Evolutionary conservation across 371 early-diverging fungal species (phyloP), one percentile per base, ranked within the genome.

Genomic region (Apophysomyces ossiformis): DNA sequence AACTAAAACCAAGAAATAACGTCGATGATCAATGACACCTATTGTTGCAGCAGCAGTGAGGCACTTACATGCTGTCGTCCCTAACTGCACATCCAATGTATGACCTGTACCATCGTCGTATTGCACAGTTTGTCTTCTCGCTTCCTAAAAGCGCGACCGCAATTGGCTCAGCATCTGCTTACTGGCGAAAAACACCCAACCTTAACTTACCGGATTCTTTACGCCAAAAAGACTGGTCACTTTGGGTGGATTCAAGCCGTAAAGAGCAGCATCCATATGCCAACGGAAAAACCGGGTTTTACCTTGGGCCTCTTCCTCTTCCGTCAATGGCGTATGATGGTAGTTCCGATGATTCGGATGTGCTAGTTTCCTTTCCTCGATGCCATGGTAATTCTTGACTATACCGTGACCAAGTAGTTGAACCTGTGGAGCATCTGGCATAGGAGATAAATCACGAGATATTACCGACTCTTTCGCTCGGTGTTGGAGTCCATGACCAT

Each of bases 181-280:
- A 3, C 32, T 26, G 1, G 32, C 13, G 8, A 54, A 36, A 37
- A 44, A 64, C 11, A 16, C 13, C 37, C 11, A 63, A 12, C 9
- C 11, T 21, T 15, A 13, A 68, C 77, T 69, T 81, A 81, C 82
- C 18, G 83, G 83, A 45, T 79, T 82, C 63, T 82, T 75, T 1
- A 77, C 61, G 15, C 79, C 76, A 69, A 82, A 82, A 32, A 82
- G 65, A 13, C 75, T 78, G 15, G 83, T 82, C 2, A 82, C 73
- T 59, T 78, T 79, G 56, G 83, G 83, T 46, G 78, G 83, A 26
- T 82, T 76, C 7, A 79, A 60, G 45, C 70, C 73, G 44, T 82
- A 82, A 6, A 82, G 69, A 59, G 83, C 83, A 61, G 83, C 83
- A 65, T 82, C 83, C 83, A 82, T 82, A 54, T 82, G 83, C 83